A percentile compares a stretch with the other conserved stretches of the same genome.
Evolutionary conservation across 2,329 filamentous ascomycete species (phyloP).

Genomic region (Colletotrichum sp.): DNA sequence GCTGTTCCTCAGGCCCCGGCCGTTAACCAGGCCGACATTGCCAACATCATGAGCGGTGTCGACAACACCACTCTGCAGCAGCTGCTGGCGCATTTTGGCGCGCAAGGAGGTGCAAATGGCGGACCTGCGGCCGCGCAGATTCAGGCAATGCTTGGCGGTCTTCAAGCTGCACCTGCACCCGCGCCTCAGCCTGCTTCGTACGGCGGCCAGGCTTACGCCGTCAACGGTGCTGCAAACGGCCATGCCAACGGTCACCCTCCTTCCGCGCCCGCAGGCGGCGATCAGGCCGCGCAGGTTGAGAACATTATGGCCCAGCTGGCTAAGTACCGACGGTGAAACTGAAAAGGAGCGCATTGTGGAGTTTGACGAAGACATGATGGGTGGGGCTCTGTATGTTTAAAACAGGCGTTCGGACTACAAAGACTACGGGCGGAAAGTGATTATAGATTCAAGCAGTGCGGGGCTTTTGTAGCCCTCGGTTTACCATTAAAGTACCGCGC

Average conservation of each 20-base stretch:
- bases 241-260: slow-evolving; percentile 28
- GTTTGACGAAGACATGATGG: slow-evolving; percentile 15
- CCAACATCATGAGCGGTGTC: slow-evolving; percentile 69
- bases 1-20: slow-evolving; percentile 26
- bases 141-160: slow-evolving; percentile 49
- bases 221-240: slow-evolving; percentile 15
- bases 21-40: slow-evolving; percentile 55
- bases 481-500: not conserved
- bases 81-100: slow-evolving; percentile 59
- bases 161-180: slow-evolving; percentile 27
- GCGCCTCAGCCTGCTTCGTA: slow-evolving; percentile 31
- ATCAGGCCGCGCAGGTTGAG: slow-evolving; percentile 62
- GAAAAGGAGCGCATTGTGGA: not conserved
- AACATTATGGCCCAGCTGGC: slow-evolving; percentile 79
- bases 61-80: slow-evolving; percentile 75
- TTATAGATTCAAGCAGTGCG: not conserved
- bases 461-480: not conserved
- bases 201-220: slow-evolving; percentile 24
- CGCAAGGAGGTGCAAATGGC: slow-evolving; percentile 23
- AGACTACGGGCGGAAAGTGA: not conserved
- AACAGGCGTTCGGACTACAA: slow-evolving; percentile 2
- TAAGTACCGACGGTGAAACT: slow-evolving; percentile 61
- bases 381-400: slow-evolving; percentile 2
- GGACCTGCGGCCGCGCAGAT: slow-evolving; percentile 38
- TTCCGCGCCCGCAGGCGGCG: slow-evolving; percentile 23